These are phyloP conservation scores for Tetragonia tetragonoides DNA, from an alignment of 148 eudicot genomes.

Conservation along the genomic window DNA sequence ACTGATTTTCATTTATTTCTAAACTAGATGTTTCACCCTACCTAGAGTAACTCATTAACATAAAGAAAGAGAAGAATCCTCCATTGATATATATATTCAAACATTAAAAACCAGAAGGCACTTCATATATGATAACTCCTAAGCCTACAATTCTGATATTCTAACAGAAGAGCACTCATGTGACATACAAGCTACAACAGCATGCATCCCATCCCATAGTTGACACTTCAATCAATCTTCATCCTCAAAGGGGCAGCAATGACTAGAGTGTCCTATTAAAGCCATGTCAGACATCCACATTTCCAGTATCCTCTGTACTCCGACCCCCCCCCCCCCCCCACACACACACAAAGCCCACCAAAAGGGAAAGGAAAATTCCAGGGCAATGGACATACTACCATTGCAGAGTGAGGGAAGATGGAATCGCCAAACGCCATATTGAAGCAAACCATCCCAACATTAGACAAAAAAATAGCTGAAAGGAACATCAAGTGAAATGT, in stretches of 20 bases:
- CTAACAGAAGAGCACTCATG: background rate
- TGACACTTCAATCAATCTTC: background rate
- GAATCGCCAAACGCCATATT: background rate
- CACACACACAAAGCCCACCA: background rate
- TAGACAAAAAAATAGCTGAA: background rate
- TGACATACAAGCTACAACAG: background rate
- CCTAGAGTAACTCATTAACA: background rate
- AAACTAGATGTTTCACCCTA: background rate
- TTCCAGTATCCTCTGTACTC: background rate
- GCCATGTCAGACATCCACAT: background rate
- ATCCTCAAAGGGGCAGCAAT: background rate
- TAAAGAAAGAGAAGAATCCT: background rate
- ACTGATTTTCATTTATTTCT: background rate
- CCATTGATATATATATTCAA: background rate
- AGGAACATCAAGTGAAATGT: conserved; percentile 1
- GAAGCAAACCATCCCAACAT: background rate
- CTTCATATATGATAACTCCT: background rate
- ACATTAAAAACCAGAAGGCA: background rate
- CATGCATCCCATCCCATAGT: too few relatives aligned
- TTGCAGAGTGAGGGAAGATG: background rate
- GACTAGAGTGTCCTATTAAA: background rate
- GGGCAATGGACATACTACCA: background rate
- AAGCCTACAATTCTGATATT: background rate
- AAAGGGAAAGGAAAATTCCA: background rate
- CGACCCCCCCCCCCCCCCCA: background rate